Evolutionary conservation across 2,329 filamentous ascomycete genomes (phyloP).

Genomic region (Pseudovirgaria hyperparasitica): DNA sequence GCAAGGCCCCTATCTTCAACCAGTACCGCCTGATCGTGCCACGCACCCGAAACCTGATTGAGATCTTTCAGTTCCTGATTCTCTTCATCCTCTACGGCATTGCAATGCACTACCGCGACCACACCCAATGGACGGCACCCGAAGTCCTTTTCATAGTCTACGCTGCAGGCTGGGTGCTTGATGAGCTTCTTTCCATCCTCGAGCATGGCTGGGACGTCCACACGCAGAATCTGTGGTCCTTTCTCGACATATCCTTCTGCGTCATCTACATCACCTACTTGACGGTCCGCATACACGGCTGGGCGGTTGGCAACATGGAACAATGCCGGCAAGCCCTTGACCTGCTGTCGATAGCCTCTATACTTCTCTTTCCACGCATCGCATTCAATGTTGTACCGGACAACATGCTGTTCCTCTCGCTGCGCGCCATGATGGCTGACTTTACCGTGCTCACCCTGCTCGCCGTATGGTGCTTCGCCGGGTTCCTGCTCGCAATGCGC

Average conservation of each 20-base stretch:
- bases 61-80: conserved; percentile 60
- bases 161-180: conserved; percentile 64
- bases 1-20: conserved; percentile 63
- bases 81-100: conserved; percentile 56
- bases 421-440: conserved; percentile 75
- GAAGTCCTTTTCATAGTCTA: conserved; percentile 63
- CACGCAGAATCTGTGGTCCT: conserved; percentile 80
- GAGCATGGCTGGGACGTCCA: conserved; percentile 72
- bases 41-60: conserved; percentile 61
- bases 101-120: conserved; percentile 57
- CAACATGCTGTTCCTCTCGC: conserved; percentile 69
- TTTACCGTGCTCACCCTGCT: conserved; percentile 67
- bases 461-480: conserved; percentile 71
- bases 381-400: conserved; percentile 76
- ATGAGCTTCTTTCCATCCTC: conserved; percentile 63
- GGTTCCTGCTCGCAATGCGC: conserved; percentile 65
- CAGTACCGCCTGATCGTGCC: conserved; percentile 79
- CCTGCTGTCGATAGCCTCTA: conserved; percentile 66
- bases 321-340: conserved; percentile 58
- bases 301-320: conserved; percentile 35
- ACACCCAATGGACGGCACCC: conserved; percentile 40
- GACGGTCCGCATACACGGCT: conserved; percentile 52
- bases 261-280: conserved; percentile 59
- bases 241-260: conserved; percentile 70
- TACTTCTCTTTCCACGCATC: conserved; percentile 63